Conservation (phyloP, 331 rosid species). For the Malus hybrid region DNA sequence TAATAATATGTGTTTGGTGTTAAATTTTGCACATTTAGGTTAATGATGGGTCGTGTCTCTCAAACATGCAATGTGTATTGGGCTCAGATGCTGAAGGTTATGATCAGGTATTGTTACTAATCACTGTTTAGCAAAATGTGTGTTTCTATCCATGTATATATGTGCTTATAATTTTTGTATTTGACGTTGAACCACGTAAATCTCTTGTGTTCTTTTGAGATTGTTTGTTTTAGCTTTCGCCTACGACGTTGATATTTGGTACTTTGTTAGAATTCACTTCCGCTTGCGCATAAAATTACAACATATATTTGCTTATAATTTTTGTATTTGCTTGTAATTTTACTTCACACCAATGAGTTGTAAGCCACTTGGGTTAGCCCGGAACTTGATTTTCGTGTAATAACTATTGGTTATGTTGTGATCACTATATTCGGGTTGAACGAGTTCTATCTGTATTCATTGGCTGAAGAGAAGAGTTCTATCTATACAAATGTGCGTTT, state of each 20-base stretch:
- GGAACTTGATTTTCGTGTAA: not conserved
- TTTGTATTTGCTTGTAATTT: not conserved
- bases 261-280: too few species aligned
- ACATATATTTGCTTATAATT: not conserved
- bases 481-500: not conserved
- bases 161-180: not conserved
- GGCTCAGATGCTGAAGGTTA: slow-evolving; percentile 64
- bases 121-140: not conserved
- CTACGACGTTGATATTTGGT: too few species aligned
- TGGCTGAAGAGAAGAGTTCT: too few species aligned
- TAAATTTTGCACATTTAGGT: slow-evolving; percentile 36
- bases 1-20: not conserved
- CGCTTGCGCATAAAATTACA: too few species aligned
- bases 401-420: not conserved
- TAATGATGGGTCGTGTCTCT: slow-evolving; percentile 95
- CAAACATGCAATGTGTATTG: slow-evolving; percentile 94
- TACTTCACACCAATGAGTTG: not conserved
- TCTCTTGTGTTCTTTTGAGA: too few species aligned
- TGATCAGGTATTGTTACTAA: slow-evolving; percentile 52
- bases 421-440: not conserved
- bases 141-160: not conserved
- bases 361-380: not conserved
- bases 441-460: not conserved
- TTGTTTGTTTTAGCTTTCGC: too few species aligned
- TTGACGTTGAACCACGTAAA: too few species aligned